phyloP scores from a whole-genome alignment of 805 yeast species.

The Ogataea trehaloabstinens region DNA sequence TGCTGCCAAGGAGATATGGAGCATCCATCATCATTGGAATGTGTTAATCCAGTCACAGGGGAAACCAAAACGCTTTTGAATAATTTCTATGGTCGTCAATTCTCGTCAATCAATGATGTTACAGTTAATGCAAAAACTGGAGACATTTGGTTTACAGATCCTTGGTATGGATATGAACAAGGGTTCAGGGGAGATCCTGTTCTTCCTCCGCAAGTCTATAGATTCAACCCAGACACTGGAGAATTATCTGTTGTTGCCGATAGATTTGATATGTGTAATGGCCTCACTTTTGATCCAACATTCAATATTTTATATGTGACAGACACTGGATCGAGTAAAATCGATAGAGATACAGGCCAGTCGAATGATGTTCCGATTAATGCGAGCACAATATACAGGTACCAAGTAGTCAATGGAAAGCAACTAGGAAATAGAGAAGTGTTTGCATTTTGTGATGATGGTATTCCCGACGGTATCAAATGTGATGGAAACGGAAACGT shows the following conservation, averaged over 20 bases:
- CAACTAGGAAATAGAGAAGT: conserved; percentile 5
- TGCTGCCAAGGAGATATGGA: conserved; percentile 7
- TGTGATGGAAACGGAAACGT: conserved; percentile 8
- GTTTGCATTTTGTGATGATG: conserved; percentile 11
- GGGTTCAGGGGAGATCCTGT: conserved; percentile 3
- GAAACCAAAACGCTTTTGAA: conserved; percentile 6
- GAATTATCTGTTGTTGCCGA: conserved; percentile 10
- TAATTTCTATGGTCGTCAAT: conserved; percentile 9
- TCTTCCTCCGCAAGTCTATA: conserved; percentile 9
- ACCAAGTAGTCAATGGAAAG: conserved; percentile 6
- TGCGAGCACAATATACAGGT: conserved; percentile 8
- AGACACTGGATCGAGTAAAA: conserved; percentile 8
- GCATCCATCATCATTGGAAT: conserved; percentile 6
- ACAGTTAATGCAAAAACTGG: conserved; percentile 11
- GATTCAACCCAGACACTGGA: conserved; percentile 9
- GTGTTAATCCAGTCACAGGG: conserved; percentile 7
- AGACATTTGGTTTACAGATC: conserved; percentile 13
- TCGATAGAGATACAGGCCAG: not conserved
- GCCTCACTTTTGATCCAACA: conserved; percentile 8
- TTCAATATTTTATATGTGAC: conserved; percentile 8
- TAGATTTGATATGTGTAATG: conserved; percentile 12
- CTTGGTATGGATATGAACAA: conserved; percentile 10
- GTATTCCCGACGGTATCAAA: conserved; percentile 12
- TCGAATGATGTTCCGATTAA: not conserved
- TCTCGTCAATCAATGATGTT: conserved; percentile 12